phyloP scores from a whole-genome alignment of 768 basidiomycete genomes.

The Nidula microcarpa region DNA sequence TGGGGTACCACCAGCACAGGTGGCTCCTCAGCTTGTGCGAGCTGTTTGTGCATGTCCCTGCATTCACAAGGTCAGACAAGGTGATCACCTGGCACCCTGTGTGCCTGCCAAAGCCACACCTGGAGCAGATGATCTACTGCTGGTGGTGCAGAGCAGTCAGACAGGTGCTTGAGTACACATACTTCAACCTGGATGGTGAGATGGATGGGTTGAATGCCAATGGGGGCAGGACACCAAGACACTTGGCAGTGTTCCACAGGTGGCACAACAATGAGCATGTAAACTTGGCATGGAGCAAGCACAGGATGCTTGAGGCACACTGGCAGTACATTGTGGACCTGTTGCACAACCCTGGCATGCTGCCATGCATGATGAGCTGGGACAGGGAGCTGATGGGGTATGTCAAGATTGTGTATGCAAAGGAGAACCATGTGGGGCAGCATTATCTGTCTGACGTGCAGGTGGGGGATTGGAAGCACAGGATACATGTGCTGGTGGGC shows the following conservation, averaged over 20 bases:
- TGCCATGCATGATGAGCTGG: slow-evolving; percentile 45
- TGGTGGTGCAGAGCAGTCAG: slow-evolving; percentile 27
- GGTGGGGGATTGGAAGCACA: slow-evolving; percentile 25
- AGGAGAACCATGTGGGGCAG: slow-evolving; percentile 34
- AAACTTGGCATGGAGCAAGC: slow-evolving; percentile 41
- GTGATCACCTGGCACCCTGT: slow-evolving; percentile 51
- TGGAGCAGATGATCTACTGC: slow-evolving; percentile 38
- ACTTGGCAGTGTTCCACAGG: slow-evolving; percentile 40
- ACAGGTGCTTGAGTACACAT: slow-evolving; percentile 25
- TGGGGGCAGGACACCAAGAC: slow-evolving; percentile 16
- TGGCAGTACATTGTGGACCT: slow-evolving; percentile 30
- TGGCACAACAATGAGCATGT: slow-evolving; percentile 52
- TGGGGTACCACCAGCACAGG: slow-evolving; percentile 20
- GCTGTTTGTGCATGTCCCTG: slow-evolving; percentile 31
- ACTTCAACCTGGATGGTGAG: slow-evolving; percentile 27
- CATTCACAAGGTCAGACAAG: slow-evolving; percentile 41
- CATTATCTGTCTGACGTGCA: slow-evolving; percentile 18
- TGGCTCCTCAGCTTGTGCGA: slow-evolving; percentile 20
- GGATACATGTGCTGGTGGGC: slow-evolving; percentile 43
- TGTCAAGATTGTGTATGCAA: slow-evolving; percentile 39
- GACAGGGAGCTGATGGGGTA: slow-evolving; percentile 42
- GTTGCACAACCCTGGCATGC: slow-evolving; percentile 31
- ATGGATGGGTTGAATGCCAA: slow-evolving; percentile 8
- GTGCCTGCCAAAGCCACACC: slow-evolving; percentile 42
- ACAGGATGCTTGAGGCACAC: slow-evolving; percentile 40